Base-by-base conservation (phyloP, 768 basidiomycete species). In the Kwoniella dendrophila region DNA sequence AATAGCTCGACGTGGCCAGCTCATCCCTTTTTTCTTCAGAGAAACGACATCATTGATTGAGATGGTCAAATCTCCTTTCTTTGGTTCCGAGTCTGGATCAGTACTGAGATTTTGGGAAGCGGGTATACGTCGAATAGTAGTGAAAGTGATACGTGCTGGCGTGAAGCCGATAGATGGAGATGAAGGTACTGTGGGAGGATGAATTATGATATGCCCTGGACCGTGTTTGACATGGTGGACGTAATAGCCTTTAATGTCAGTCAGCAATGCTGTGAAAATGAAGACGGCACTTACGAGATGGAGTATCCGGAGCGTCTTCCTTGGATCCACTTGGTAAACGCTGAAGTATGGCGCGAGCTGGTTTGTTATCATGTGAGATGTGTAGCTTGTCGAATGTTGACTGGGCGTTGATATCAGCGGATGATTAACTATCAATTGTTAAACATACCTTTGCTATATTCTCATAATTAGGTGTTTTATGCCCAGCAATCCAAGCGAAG, bases 121-220 rank as follows among this genome's bases (percentile, higher is more conserved):
- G 12, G 36, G 34, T 16, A 51, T 40, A n/a, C 43, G 43, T 0
- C 65, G 61, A 24, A 66, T 43, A 24, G 68, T 70, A 18, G 68
- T 66, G 49, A 70, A 63, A 0, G 22, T 32, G 40, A 70, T 43
- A 12, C 62, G 34, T 11, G 64, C 68, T 6, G 68, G 64, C 2
- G 63, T 56, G 60, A 57, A 64, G 22, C 22, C 26, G 10, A 38
- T 14, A 2, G 4, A 8, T 11, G 50, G 58, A 2, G 50, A 4
- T 7, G 34, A 36, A 16, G 34, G 34, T 8, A 36, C 16, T 2
- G 57, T 60, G 3, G 63, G 58, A 49, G 68, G 68, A 44, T 70
- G 59, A 27, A 70, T 50, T 43, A 70, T 57, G 12, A 70, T 36
- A 43, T 70, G 68, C 3, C 68, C 68, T 6, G 65, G 65, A 38